Conservation (phyloP, 225 moss, liverwort and hornwort genomes). For the Rhytidiadelphus loreus region DNA sequence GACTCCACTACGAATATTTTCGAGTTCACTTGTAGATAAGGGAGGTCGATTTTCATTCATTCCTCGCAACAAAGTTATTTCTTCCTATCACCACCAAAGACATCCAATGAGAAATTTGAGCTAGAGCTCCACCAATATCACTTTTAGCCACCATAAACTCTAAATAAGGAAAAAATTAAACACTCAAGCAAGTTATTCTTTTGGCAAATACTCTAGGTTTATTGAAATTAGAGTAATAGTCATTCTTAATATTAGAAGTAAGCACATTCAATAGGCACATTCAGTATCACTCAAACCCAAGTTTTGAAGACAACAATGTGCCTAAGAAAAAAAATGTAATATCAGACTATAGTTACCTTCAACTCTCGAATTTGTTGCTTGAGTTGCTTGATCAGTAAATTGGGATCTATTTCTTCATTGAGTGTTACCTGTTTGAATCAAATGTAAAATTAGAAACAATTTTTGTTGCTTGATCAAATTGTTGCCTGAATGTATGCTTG, state of each 20-base stretch:
- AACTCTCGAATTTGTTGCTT: conserved; percentile 69
- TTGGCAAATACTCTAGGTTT: background rate
- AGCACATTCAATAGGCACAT: background rate
- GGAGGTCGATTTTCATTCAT: conserved; percentile 26
- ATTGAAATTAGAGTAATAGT: background rate
- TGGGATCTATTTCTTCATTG: conserved; percentile 78
- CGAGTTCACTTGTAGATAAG: conserved; percentile 35
- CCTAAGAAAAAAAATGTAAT: background rate
- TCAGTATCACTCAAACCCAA: background rate
- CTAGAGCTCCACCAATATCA: background rate
- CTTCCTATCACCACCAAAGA: conserved; percentile 26
- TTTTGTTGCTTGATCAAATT: background rate
- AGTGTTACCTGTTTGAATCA: conserved; percentile 36
- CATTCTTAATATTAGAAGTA: background rate
- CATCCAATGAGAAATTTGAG: background rate
- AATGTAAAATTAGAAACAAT: background rate
- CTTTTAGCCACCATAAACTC: background rate
- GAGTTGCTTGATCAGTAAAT: conserved; percentile 59
- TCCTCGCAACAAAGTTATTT: conserved; percentile 51
- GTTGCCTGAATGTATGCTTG: background rate
- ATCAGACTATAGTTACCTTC: conserved; percentile 18
- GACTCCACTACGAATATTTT: conserved; percentile 25
- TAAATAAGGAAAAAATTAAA: too few species aligned
- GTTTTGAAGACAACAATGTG: background rate
- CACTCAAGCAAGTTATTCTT: background rate